These are phyloP conservation scores for Neoascochyta sp. DNA, from an alignment of 2,329 filamentous ascomycete species.

Conservation along the genomic window DNA sequence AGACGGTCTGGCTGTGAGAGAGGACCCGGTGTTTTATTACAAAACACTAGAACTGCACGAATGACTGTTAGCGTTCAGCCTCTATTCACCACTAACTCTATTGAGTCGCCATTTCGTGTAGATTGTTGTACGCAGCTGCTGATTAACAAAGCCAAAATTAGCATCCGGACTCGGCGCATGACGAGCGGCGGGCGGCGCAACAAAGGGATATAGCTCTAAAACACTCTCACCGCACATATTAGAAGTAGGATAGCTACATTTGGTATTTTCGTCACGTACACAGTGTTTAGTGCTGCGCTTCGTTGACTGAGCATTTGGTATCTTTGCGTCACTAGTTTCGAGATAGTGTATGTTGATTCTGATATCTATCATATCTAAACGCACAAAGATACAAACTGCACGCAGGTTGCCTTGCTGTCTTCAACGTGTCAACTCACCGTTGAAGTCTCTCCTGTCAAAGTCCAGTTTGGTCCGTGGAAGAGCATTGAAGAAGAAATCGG, in stretches of 20 bases:
- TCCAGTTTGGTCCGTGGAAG: background rate
- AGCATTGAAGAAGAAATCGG: background rate
- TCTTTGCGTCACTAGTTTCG: background rate
- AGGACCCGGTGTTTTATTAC: too few species aligned
- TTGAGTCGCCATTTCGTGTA: constrained; percentile 9
- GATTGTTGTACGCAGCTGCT: constrained; percentile 20
- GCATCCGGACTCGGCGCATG: constrained; percentile 5
- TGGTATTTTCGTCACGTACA: background rate
- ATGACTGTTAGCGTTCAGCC: constrained; percentile 11
- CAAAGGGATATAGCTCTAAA: too few species aligned
- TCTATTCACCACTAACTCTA: constrained; percentile 14
- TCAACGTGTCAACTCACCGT: too few species aligned
- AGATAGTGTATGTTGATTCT: background rate
- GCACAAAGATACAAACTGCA: background rate
- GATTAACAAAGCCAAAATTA: constrained; percentile 31
- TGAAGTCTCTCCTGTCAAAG: too few species aligned
- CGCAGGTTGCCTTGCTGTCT: background rate
- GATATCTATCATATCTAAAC: background rate
- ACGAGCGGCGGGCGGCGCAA: background rate
- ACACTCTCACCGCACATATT: too few species aligned
- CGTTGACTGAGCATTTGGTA: background rate
- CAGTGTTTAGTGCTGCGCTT: background rate
- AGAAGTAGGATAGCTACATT: background rate
- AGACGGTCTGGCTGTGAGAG: background rate
- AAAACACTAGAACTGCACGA: too few species aligned